phyloP scores from a whole-genome alignment of 768 basidiomycete genomes.

The Mycena amicta region DNA sequence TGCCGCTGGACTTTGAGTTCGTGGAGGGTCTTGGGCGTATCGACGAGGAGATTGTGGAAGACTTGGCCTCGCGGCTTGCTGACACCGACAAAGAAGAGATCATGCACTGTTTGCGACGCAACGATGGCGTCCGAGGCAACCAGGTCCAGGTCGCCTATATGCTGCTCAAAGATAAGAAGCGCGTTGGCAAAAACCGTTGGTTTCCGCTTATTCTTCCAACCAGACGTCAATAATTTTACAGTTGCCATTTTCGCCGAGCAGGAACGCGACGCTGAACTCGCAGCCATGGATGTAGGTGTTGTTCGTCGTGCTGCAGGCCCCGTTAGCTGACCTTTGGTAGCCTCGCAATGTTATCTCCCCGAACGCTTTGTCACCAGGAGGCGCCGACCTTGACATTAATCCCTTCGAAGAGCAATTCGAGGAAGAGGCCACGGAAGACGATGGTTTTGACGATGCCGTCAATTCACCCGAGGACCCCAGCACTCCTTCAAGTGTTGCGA shows the following conservation, averaged over 20 bases:
- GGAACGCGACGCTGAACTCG: slow-evolving; percentile 80
- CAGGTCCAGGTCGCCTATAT: slow-evolving; percentile 97
- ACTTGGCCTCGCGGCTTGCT: slow-evolving; percentile 70
- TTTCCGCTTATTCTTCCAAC: neutral
- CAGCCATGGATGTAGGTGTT: slow-evolving; percentile 76
- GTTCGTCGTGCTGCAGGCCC: no score
- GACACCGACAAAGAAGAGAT: slow-evolving; percentile 83
- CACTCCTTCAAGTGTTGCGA: slow-evolving; percentile 65
- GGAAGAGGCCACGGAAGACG: slow-evolving; percentile 58
- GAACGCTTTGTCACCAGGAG: slow-evolving; percentile 61
- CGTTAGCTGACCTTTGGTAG: slow-evolving; percentile 37
- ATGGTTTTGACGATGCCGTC: slow-evolving; percentile 39
- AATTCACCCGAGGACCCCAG: slow-evolving; percentile 34
- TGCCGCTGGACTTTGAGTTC: slow-evolving; percentile 73
- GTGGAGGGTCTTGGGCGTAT: slow-evolving; percentile 93
- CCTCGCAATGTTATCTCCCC: slow-evolving; percentile 75
- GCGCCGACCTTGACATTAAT: slow-evolving; percentile 68
- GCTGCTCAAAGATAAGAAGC: slow-evolving; percentile 85
- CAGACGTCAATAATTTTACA: slow-evolving; percentile 28
- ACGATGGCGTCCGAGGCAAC: slow-evolving; percentile 87
- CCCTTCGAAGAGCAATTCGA: slow-evolving; percentile 80
- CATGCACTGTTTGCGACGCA: slow-evolving; percentile 80
- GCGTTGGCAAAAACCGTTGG: slow-evolving; percentile 79
- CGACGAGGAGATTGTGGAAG: slow-evolving; percentile 88
- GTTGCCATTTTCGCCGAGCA: slow-evolving; percentile 82